These are phyloP conservation scores for Candida broadrunensis DNA, from an alignment of 805 yeast species.

Conservation along the genomic window DNA sequence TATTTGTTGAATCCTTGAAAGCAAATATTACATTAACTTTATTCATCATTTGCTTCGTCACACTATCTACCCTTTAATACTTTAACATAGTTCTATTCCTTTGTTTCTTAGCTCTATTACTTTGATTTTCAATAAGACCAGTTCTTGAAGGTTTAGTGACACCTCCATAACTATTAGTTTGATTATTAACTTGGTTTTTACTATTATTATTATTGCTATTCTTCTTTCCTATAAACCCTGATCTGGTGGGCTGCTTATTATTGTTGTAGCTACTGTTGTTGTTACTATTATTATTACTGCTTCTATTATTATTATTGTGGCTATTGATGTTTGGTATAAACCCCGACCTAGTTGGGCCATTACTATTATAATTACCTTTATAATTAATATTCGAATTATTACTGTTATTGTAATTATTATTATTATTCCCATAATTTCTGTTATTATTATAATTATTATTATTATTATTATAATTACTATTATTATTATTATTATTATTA, in stretches of 20 bases:
- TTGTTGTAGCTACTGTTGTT: too few relatives aligned
- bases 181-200: slow-evolving; percentile 5
- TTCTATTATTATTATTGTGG: slow-evolving; percentile 5
- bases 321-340: not conserved
- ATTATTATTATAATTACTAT: slow-evolving; percentile 8
- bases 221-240: slow-evolving; percentile 11
- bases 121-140: slow-evolving; percentile 14
- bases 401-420: not conserved
- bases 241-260: slow-evolving; percentile 14
- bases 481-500: slow-evolving; percentile 8
- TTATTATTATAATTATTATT: slow-evolving; percentile 10
- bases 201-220: not conserved
- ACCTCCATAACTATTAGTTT: slow-evolving; percentile 7
- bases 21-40: too few relatives aligned
- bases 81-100: slow-evolving; percentile 11
- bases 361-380: slow-evolving; percentile 2
- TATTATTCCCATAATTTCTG: slow-evolving; percentile 3
- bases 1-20: too few relatives aligned
- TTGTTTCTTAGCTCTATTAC: slow-evolving; percentile 10
- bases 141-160: slow-evolving; percentile 17
- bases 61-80: too few relatives aligned
- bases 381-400: slow-evolving; percentile 1
- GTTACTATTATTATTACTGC: slow-evolving; percentile 5
- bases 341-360: not conserved
- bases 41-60: too few relatives aligned